Evolutionary conservation across 345 rosid species (phyloP).

Genomic region (Arabis hirsuta): DNA sequence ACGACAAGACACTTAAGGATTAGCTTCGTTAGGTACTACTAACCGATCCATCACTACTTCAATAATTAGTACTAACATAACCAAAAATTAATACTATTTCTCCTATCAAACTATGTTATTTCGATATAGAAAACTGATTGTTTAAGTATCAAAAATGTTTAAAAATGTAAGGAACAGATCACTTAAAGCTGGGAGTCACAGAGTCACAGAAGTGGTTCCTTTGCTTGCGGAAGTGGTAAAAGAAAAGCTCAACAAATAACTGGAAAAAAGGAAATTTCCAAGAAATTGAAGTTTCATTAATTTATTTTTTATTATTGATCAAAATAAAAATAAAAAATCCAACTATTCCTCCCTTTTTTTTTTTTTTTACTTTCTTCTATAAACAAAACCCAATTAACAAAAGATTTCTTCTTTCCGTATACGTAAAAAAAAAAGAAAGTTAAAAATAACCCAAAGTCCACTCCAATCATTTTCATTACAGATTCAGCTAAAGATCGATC

Average conservation of each 20-base stretch:
- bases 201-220: constrained; percentile 34
- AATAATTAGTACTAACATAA: constrained; percentile 36
- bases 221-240: constrained; percentile 41
- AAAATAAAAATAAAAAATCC: constrained; percentile 2
- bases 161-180: constrained; percentile 33
- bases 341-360: not conserved
- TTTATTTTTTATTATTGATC: not conserved
- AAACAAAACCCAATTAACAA: constrained; percentile 31
- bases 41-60: constrained; percentile 42
- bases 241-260: not conserved
- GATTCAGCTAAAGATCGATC: constrained; percentile 32
- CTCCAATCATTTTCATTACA: constrained; percentile 46
- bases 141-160: not conserved
- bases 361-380: not conserved
- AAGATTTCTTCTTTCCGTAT: not conserved
- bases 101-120: constrained; percentile 20
- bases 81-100: constrained; percentile 18
- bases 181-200: constrained; percentile 35
- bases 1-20: constrained; percentile 45
- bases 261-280: constrained; percentile 18
- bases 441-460: constrained; percentile 40
- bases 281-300: constrained; percentile 16
- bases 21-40: constrained; percentile 46
- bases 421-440: constrained; percentile 14
- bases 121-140: not conserved